Evolutionary conservation across 176 grass and related monocot species (phyloP), one percentile per base, ranked within the genome.

Genomic region (Triticum turgidum): DNA sequence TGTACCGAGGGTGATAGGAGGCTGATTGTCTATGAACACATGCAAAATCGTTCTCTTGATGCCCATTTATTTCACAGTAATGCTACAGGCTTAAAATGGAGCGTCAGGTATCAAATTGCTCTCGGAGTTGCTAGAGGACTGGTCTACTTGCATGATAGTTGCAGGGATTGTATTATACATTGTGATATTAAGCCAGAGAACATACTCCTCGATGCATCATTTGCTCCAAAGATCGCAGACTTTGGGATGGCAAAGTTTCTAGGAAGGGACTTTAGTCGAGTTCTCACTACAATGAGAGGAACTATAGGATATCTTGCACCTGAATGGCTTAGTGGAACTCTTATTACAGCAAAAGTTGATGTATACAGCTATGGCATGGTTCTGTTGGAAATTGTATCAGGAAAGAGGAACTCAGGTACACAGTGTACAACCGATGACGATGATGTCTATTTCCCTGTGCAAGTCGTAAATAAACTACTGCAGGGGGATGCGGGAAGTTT

Each of bases 21-120:
- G 27, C 17, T 83, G 67, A 22, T 83, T 59, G 67, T 82, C 13
- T 82, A 82, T 9, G 65, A 82, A 71, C 8, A 71, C 5, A 71
- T 82, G 80, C 80, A 51, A 25, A 70, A 82, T 49, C 42, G 27
- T 37, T 82, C 80, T 5, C 80, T 82, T 82, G 80, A 82, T 22
- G 15, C 30, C 29, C 80, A 82, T 82, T 47, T 82, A 82, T 82
- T 82, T 67, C 15, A 21, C 3, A 82, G 41, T 5, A 67, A 52
- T 7, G 0, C 63, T 51, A 51, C 44, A 35, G 15, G 18, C 18
- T 78, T 61, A 20, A 76, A 76, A 32, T 78, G 76, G 76, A 61
- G 32, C 52, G 22, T 61, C 11, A 78, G 76, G 52, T 78, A 78
- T 32, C 22, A 80, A 45, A 65, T 80, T 30, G 61, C 78, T 44